Percentiles rank a stretch among this genome's conserved stretches.
Conservation (phyloP, 192 early-diverging fungal species). For the Gaertneriomyces semiglobifer region DNA sequence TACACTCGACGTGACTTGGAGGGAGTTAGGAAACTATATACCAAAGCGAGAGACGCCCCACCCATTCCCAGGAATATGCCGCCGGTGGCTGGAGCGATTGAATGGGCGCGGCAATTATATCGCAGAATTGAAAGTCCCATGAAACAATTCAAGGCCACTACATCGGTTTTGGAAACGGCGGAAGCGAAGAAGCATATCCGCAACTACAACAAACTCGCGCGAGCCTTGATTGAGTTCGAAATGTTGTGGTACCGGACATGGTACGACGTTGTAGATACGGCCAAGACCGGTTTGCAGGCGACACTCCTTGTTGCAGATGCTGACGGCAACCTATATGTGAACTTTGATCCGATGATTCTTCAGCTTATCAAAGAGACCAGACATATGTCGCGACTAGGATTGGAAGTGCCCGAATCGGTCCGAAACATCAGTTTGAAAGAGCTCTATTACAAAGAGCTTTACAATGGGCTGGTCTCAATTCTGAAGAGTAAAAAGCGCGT, state of each 20-base stretch:
- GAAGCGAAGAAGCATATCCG: constrained; percentile 64
- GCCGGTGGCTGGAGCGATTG: constrained; percentile 58
- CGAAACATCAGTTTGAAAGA: constrained; percentile 58
- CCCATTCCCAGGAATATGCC: constrained; percentile 62
- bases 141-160: constrained; percentile 53
- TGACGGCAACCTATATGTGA: constrained; percentile 55
- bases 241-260: constrained; percentile 58
- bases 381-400: constrained; percentile 47
- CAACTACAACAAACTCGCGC: constrained; percentile 65
- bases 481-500: constrained; percentile 49
- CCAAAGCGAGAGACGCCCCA: constrained; percentile 57
- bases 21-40: constrained; percentile 62
- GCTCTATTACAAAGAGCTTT: constrained; percentile 56
- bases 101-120: constrained; percentile 62
- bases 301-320: constrained; percentile 56
- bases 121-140: constrained; percentile 60
- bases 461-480: constrained; percentile 44
- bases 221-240: constrained; percentile 63
- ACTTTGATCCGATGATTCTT: constrained; percentile 60
- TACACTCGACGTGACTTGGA: constrained; percentile 60
- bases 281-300: constrained; percentile 62
- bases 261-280: constrained; percentile 57
- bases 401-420: constrained; percentile 55
- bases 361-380: constrained; percentile 64
- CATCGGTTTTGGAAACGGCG: constrained; percentile 49